Base-by-base conservation (phyloP, 2,329 filamentous ascomycete genomes). In the Exophiala lecanii-corni region DNA sequence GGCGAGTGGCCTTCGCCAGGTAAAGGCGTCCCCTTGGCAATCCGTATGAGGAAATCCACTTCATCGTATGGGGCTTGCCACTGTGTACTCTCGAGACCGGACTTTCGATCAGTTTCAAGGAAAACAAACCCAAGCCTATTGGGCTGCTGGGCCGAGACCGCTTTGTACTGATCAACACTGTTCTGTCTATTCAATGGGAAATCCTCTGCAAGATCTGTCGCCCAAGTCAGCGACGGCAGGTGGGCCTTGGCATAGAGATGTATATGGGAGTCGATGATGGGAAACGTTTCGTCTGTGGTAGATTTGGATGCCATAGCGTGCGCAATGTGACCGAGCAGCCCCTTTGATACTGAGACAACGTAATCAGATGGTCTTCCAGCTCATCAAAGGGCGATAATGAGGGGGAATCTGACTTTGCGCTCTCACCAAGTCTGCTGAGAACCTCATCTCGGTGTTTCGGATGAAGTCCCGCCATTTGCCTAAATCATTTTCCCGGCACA, bases 231-330 rank as follows among this genome's bases (percentile, higher is more conserved):
- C 28, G 77, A 75, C 41, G 73, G 60, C 39, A 84, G 60, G 57
- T 91, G 84, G 40, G 76, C 75, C 34, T 71, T 65, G 33, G 87
- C 85, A 71, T 81, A 95, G 59, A 96, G 80, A 69, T 96, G 89
- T 66, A 96, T 84, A 71, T 96, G 91, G 28, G 87, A 84, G 71
- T 96, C 89, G 64, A 96, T 79, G 59, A 94, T 82, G 9, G 48
- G 42, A 33, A 48, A 47, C 15, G 37, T 19, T 15, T 12, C 13
- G 4, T 16, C 9, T 26, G 10, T 17, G 10, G 17, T 9, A 7
- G 21, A 9, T 2, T 44, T 30, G 39, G 41, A 34, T 5, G 33
- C 17, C 45, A 49, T 49, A n/a, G n/a, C n/a, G n/a, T n/a, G n/a
- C n/a, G 25, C n/a, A n/a, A n/a, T n/a, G n/a, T n/a, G n/a, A n/a